Evolutionary conservation across 805 yeast species (phyloP).

Genomic region (Lachancea kluyveri): DNA sequence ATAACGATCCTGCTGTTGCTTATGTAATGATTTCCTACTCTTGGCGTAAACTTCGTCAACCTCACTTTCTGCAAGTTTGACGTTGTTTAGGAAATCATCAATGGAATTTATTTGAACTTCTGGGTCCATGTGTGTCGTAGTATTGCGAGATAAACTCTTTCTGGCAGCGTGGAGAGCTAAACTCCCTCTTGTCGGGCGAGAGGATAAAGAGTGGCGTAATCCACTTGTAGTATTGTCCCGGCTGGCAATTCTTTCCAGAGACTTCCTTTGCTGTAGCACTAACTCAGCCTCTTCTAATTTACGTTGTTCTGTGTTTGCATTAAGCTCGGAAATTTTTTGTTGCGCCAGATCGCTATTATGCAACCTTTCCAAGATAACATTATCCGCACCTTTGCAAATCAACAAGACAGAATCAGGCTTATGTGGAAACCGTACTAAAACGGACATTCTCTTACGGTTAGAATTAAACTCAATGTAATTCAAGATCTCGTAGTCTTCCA

Average conservation of each 20-base stretch:
- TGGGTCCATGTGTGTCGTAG: constrained; percentile 14
- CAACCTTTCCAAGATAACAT: constrained; percentile 72
- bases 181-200: constrained; percentile 22
- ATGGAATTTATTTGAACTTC: constrained; percentile 36
- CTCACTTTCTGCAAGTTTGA: constrained; percentile 43
- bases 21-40: constrained; percentile 53
- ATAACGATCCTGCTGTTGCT: constrained; percentile 54
- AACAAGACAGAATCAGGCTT: constrained; percentile 52
- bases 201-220: constrained; percentile 27
- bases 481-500: constrained; percentile 67
- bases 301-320: constrained; percentile 51
- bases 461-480: constrained; percentile 85
- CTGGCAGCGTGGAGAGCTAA: constrained; percentile 27
- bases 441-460: constrained; percentile 88
- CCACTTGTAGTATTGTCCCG: constrained; percentile 17
- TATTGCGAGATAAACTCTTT: constrained; percentile 23
- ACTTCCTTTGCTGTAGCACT: constrained; percentile 52
- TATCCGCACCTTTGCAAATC: constrained; percentile 95
- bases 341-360: constrained; percentile 52
- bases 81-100: constrained; percentile 41
- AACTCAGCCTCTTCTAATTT: constrained; percentile 73
- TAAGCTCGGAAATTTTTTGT: constrained; percentile 58
- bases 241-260: constrained; percentile 32
- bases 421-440: constrained; percentile 73
- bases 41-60: constrained; percentile 45